phyloP scores from a whole-genome alignment of 202 grass and related monocot genomes.

The Schoenoplectus triqueter region DNA sequence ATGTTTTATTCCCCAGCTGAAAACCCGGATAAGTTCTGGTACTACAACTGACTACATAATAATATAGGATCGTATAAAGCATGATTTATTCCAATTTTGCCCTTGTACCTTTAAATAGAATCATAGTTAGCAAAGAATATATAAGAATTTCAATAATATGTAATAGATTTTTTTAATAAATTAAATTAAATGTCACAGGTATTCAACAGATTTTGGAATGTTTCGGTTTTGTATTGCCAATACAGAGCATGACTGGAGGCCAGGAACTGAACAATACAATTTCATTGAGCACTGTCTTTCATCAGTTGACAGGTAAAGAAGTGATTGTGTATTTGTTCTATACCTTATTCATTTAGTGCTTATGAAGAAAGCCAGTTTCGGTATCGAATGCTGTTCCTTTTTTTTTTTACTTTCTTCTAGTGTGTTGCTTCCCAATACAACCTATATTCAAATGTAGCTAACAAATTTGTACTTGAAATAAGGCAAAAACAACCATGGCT shows the following conservation, averaged over 20 bases:
- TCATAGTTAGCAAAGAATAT: constrained; percentile 4
- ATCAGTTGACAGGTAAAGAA: constrained; percentile 57
- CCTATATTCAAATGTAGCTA: constrained; percentile 5
- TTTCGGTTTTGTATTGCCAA: constrained; percentile 88
- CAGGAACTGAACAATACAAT: constrained; percentile 75
- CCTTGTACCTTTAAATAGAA: constrained; percentile 12
- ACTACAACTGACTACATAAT: constrained; percentile 23
- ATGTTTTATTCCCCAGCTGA: constrained; percentile 92
- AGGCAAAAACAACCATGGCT: constrained; percentile 92
- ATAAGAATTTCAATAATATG: neutral
- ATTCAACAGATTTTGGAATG: constrained; percentile 75
- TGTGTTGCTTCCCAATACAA: neutral
- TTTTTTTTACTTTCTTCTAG: neutral
- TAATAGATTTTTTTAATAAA: neutral
- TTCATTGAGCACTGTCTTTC: constrained; percentile 86
- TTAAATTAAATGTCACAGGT: constrained; percentile 47
- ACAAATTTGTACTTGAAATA: neutral
- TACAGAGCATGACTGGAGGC: constrained; percentile 78
- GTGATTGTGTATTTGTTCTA: neutral
- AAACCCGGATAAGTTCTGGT: constrained; percentile 83
- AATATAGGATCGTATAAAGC: neutral
- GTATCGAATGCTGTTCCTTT: neutral
- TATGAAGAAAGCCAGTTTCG: neutral
- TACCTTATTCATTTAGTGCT: neutral
- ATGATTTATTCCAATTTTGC: neutral